A percentile compares a stretch with the other conserved stretches of the same genome.
These are phyloP conservation scores for Cyclotella sp. DNA, from an alignment of 108 stramenopile species.

Conservation along the genomic window DNA sequence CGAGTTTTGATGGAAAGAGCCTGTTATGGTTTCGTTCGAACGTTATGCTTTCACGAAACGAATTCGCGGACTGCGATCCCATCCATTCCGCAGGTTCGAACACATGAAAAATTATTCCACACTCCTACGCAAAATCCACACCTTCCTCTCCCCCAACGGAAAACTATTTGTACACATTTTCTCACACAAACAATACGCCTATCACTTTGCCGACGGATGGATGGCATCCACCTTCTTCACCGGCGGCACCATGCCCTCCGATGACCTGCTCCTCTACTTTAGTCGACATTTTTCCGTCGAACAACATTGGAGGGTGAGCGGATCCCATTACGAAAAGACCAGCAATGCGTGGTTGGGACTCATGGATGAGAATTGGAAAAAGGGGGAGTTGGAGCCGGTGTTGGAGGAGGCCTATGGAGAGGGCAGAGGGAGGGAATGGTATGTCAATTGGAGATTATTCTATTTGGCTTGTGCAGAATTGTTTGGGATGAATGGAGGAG, in stretches of 20 bases:
- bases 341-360: slow-evolving; percentile 90
- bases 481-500: slow-evolving; percentile 86
- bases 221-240: slow-evolving; percentile 91
- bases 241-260: slow-evolving; percentile 92
- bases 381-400: slow-evolving; percentile 61
- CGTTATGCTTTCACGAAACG: no score
- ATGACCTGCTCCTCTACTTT: slow-evolving; percentile 96
- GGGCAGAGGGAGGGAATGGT: slow-evolving; percentile 82
- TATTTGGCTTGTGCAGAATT: slow-evolving; percentile 96
- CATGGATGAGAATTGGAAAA: slow-evolving; percentile 87
- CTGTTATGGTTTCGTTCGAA: no score
- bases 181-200: slow-evolving; percentile 84
- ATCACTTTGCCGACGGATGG: slow-evolving; percentile 96
- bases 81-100: slow-evolving; percentile 83
- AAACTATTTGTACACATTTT: slow-evolving; percentile 97
- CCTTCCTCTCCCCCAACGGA: slow-evolving; percentile 81
- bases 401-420: slow-evolving; percentile 80
- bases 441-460: slow-evolving; percentile 96
- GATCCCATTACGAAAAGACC: slow-evolving; percentile 90
- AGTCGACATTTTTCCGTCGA: slow-evolving; percentile 54
- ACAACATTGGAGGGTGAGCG: slow-evolving; percentile 94
- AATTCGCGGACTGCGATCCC: no score
- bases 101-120: slow-evolving; percentile 97
- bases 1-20: no score
- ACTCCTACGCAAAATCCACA: slow-evolving; percentile 80